Conservation (phyloP, 2,329 filamentous ascomycete genomes). For the Talaromyces marneffei region DNA sequence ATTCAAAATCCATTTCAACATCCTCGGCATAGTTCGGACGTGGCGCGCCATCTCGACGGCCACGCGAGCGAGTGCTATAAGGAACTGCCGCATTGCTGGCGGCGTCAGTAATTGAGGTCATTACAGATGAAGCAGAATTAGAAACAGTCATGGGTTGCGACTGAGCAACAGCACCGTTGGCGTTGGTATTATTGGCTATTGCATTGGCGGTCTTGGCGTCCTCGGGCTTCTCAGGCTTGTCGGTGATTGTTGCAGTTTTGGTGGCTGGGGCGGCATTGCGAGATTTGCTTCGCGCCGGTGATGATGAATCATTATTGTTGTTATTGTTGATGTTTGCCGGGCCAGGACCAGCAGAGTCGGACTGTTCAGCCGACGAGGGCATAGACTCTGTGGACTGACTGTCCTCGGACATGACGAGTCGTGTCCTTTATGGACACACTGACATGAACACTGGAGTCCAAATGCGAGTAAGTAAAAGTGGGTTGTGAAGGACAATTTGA, state of each 20-base stretch:
- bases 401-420: slow-evolving; percentile 28
- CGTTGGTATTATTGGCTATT: slow-evolving; percentile 13
- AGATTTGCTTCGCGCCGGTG: slow-evolving; percentile 31
- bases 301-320: slow-evolving; percentile 4
- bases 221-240: not conserved
- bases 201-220: slow-evolving; percentile 12
- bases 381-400: slow-evolving; percentile 25
- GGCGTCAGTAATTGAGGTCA: slow-evolving; percentile 30
- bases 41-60: slow-evolving; percentile 64
- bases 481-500: slow-evolving; percentile 19
- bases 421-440: slow-evolving; percentile 18
- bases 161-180: slow-evolving; percentile 26
- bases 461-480: not conserved
- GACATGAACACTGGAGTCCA: slow-evolving; percentile 17
- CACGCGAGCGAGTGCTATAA: slow-evolving; percentile 92
- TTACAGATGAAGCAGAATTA: slow-evolving; percentile 37
- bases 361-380: slow-evolving; percentile 25
- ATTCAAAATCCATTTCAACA: slow-evolving; percentile 83
- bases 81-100: slow-evolving; percentile 52
- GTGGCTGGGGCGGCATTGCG: slow-evolving; percentile 7
- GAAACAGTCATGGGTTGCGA: slow-evolving; percentile 42
- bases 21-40: slow-evolving; percentile 95
- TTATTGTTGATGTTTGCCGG: slow-evolving; percentile 8
- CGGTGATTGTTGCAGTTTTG: slow-evolving; percentile 3
- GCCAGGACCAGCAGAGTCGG: slow-evolving; percentile 20